Evolutionary conservation across 1,284 basidiomycete genomes (phyloP).

Genomic region (Heterobasidion parviporum): DNA sequence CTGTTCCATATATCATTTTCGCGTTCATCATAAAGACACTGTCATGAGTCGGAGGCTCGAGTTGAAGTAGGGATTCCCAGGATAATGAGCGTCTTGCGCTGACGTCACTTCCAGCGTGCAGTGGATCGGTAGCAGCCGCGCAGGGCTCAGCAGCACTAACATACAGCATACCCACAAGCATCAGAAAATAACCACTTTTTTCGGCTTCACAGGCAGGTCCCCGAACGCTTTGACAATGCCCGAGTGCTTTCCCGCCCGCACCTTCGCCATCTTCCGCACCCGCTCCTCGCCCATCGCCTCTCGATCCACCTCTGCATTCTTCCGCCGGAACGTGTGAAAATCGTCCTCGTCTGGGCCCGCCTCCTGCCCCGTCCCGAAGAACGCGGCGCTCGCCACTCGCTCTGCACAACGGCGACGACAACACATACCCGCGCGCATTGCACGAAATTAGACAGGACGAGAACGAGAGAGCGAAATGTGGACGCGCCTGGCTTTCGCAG

Average conservation of each 20-base stretch:
- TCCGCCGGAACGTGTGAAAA: constrained; percentile 74
- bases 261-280: constrained; percentile 30
- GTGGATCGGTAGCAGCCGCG: too few relatives aligned
- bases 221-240: constrained; percentile 37
- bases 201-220: constrained; percentile 23
- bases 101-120: too few relatives aligned
- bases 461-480: not conserved
- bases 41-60: not conserved
- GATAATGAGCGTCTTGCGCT: too few relatives aligned
- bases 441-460: too few relatives aligned
- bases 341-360: constrained; percentile 90
- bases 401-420: too few relatives aligned
- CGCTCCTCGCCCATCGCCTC: constrained; percentile 46
- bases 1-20: constrained; percentile 62
- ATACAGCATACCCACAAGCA: not conserved
- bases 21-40: constrained; percentile 8
- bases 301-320: constrained; percentile 48
- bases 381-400: constrained; percentile 19
- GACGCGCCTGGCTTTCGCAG: constrained; percentile 50
- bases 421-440: too few relatives aligned
- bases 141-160: too few relatives aligned
- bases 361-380: constrained; percentile 44
- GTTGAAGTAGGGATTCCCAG: too few relatives aligned
- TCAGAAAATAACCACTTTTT: constrained; percentile 55
- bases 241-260: constrained; percentile 37